phyloP scores from a whole-genome alignment of 2,329 filamentous ascomycete genomes.

The Aspergillus novofumigatus region DNA sequence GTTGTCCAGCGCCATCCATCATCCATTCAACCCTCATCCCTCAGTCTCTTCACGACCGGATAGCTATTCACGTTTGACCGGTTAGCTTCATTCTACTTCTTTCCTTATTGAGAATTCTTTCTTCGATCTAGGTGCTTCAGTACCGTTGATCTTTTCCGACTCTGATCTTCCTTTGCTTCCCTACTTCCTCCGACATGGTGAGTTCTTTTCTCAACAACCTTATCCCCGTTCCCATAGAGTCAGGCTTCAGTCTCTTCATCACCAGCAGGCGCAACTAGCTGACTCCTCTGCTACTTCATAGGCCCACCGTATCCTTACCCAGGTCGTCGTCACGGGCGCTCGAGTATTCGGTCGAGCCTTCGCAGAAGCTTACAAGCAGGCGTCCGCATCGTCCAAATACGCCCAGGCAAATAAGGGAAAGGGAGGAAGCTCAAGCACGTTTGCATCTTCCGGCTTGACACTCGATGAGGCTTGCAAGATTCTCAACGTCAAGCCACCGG shows the following conservation, averaged over 20 bases:
- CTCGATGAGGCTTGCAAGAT: slow-evolving; percentile 97
- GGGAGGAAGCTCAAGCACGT: slow-evolving; percentile 48
- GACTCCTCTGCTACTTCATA: slow-evolving; percentile 32
- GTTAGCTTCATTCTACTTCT: not conserved
- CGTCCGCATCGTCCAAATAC: slow-evolving; percentile 79
- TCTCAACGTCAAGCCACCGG: slow-evolving; percentile 87
- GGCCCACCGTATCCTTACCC: slow-evolving; percentile 92
- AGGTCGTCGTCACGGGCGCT: slow-evolving; percentile 84
- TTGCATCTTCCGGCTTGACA: slow-evolving; percentile 69
- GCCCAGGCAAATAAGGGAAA: slow-evolving; percentile 66
- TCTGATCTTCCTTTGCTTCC: not conserved
- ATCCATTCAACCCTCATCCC: slow-evolving; percentile 4
- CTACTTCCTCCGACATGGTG: slow-evolving; percentile 20
- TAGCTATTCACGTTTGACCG: slow-evolving; percentile 8
- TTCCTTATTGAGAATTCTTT: not conserved
- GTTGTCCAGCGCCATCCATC: not conserved
- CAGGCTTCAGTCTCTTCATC: not conserved
- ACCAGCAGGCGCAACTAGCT: not conserved
- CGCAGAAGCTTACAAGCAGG: slow-evolving; percentile 91
- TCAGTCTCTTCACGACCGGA: slow-evolving; percentile 8
- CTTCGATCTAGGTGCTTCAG: not conserved
- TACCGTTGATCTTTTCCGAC: not conserved
- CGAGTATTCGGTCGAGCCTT: slow-evolving; percentile 93
- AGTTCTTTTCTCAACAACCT: slow-evolving; percentile 4
- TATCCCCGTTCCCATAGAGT: not conserved